Percentiles rank a stretch among this genome's conserved stretches.
phyloP scores from a whole-genome alignment of 169 alveolate genomes.

The Plasmodium vinckei region DNA sequence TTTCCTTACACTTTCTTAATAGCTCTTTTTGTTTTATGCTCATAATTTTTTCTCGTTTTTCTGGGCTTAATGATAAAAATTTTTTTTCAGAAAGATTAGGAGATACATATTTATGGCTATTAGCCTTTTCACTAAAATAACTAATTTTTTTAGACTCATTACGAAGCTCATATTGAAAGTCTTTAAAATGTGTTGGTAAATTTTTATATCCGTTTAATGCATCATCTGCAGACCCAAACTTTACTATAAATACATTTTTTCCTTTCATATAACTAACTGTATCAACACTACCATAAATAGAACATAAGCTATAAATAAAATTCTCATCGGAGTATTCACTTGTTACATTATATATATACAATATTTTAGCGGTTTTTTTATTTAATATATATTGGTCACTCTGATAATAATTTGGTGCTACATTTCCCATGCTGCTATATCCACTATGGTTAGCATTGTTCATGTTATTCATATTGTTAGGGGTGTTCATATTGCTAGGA shows the following conservation, averaged over 20 bases:
- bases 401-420: conserved; percentile 6
- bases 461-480: neutral
- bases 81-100: conserved; percentile 54
- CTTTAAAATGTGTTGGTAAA: conserved; percentile 52
- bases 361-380: conserved; percentile 49
- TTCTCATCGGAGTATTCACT: conserved; percentile 49
- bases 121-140: conserved; percentile 60
- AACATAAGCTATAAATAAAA: conserved; percentile 68
- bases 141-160: conserved; percentile 71
- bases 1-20: conserved; percentile 67
- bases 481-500: neutral
- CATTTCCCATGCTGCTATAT: neutral
- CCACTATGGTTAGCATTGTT: neutral
- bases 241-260: conserved; percentile 51
- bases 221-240: conserved; percentile 40
- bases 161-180: conserved; percentile 37
- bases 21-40: conserved; percentile 65
- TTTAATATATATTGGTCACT: conserved; percentile 55
- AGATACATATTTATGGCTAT: conserved; percentile 63
- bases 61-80: conserved; percentile 58
- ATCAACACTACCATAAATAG: conserved; percentile 62
- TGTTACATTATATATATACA: conserved; percentile 58
- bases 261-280: conserved; percentile 70
- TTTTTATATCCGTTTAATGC: conserved; percentile 60
- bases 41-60: conserved; percentile 56